These are phyloP conservation scores for Cystofilobasidium bisporidii DNA, from an alignment of 768 basidiomycete species.

Conservation along the genomic window DNA sequence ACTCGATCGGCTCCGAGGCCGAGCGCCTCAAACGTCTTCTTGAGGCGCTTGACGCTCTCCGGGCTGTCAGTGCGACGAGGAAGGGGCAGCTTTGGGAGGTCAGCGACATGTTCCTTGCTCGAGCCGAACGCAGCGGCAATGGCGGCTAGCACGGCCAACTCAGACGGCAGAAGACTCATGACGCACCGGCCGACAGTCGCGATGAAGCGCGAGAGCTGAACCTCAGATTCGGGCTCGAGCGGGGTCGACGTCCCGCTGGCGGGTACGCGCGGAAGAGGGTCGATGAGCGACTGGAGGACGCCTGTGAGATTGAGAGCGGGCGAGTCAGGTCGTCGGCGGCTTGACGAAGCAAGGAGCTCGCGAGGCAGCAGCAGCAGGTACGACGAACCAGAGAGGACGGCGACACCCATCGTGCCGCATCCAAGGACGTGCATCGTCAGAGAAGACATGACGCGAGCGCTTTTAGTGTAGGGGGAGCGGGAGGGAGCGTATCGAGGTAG, in stretches of 20 bases:
- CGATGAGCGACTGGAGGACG: constrained; percentile 24
- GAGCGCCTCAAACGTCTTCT: constrained; percentile 48
- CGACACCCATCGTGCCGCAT: constrained; percentile 98
- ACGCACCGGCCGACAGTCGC: constrained; percentile 59
- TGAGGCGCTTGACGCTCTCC: constrained; percentile 18
- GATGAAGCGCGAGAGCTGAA: constrained; percentile 47
- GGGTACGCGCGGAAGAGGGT: constrained; percentile 3
- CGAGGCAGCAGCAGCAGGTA: neutral
- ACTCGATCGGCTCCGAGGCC: constrained; percentile 53
- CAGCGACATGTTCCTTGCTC: too few species aligned
- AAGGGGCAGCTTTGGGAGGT: neutral
- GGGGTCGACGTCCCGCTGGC: constrained; percentile 20
- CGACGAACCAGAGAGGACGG: constrained; percentile 69
- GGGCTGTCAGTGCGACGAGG: constrained; percentile 8
- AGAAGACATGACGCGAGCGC: neutral
- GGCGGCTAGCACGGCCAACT: neutral
- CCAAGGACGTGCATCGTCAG: constrained; percentile 46
- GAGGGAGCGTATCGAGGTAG: too few species aligned
- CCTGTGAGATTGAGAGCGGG: neutral
- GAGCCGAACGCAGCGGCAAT: neutral
- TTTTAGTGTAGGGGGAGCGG: too few species aligned
- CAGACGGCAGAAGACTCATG: neutral
- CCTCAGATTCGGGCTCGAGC: neutral
- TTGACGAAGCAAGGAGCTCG: neutral
- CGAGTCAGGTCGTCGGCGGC: neutral